Base-by-base conservation (phyloP, 352 stramenopile genomes). In the Elongisporangium undulatum region DNA sequence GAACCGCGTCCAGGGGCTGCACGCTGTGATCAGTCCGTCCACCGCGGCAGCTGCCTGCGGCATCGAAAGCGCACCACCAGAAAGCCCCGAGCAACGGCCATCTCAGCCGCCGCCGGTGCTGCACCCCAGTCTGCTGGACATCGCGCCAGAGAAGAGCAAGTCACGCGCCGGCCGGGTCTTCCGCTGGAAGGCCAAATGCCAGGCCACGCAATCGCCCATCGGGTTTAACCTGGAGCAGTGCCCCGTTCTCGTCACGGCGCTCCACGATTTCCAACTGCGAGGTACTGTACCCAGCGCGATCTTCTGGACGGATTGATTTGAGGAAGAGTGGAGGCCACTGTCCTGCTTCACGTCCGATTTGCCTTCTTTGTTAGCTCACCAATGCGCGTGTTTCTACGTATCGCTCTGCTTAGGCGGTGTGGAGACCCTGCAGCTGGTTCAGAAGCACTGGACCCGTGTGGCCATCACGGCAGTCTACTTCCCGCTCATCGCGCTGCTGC, bases 391-490 rank as follows among this genome's bases (percentile, higher is more conserved):
- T 4, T 49, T 19, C 9, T 52, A 22, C 15, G 22, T 38, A 7
- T 59, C 19, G 15, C 5, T 59, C 21, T 17, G 26, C 48, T 16
- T 57, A 68, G 69, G 77, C 4, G 83, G 83, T 12, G 58, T 73
- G 34, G 83, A 90, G 39, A 81, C 72, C 19, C 75, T 79, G 49
- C 63, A 75, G 55, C 66, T 89, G 24, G 77, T 92, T 50, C 71
- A 89, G 26, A 74, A 64, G 29, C 66, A 89, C 64, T 96, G 82
- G 85, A 60, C 69, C 23, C 68, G 68, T 2, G 77, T 94, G 26
- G 74, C 64, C 8, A 93, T 96, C 69, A 91, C 81, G 48, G 83
- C 82, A 17, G 84, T 95, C 29, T 99, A 98, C 72, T 99, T 99
- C 57, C 97, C 97, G 29, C 77, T 99, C 15, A 81, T 99, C 23